Evolutionary conservation across 352 stramenopile genomes (phyloP).

Genomic region (Pythium sp.): DNA sequence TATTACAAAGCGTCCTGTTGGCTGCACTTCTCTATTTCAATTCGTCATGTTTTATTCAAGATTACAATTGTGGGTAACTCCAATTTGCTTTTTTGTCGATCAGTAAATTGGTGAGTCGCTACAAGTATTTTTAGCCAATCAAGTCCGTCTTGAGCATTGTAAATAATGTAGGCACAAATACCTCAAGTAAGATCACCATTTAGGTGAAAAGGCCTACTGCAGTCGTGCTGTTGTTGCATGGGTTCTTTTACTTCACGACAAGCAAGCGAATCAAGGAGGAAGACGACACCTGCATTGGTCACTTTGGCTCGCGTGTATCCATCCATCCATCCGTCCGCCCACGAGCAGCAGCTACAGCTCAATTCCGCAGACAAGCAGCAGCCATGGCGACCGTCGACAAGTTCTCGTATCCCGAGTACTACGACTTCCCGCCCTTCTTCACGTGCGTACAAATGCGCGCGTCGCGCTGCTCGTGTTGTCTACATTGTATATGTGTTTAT

Average conservation of each 20-base stretch:
- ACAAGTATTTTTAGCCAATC: too few relatives aligned
- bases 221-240: too few relatives aligned
- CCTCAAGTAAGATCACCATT: too few relatives aligned
- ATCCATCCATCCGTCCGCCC: background rate
- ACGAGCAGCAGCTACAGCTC: background rate
- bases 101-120: too few relatives aligned
- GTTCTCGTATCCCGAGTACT: constrained; percentile 85
- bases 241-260: too few relatives aligned
- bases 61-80: too few relatives aligned
- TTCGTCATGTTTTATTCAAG: background rate
- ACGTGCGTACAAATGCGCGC: constrained; percentile 38
- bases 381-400: constrained; percentile 45
- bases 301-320: background rate
- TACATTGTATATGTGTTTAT: background rate
- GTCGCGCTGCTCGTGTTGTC: background rate
- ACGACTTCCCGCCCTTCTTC: constrained; percentile 87
- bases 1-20: background rate
- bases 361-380: background rate
- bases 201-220: too few relatives aligned
- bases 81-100: too few relatives aligned
- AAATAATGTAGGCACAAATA: too few relatives aligned
- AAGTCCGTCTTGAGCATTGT: too few relatives aligned
- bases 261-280: background rate
- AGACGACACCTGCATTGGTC: background rate
- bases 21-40: background rate